phyloP scores from a whole-genome alignment of 345 rosid species.

The Litchi chinensis region DNA sequence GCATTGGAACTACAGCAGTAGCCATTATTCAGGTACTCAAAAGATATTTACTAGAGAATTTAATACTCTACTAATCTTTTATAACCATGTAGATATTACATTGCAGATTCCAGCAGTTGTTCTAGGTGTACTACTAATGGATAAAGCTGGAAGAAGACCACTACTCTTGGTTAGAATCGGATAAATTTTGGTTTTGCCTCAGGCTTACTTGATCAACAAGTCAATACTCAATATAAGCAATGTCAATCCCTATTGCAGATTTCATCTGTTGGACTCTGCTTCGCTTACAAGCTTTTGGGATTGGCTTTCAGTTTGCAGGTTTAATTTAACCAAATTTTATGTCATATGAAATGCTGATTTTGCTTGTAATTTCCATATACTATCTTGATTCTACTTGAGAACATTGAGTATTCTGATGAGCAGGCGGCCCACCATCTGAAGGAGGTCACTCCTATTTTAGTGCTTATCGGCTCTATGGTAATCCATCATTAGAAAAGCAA shows the following conservation, averaged over 20 bases:
- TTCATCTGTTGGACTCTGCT: slow-evolving; percentile 52
- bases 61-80: background rate
- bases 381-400: too few relatives aligned
- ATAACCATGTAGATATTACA: background rate
- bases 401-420: background rate
- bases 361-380: background rate
- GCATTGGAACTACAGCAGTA: slow-evolving; percentile 32
- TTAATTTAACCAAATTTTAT: background rate
- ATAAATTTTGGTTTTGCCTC: background rate
- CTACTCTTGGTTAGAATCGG: slow-evolving; percentile 41
- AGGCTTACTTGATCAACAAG: background rate
- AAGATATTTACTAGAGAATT: background rate
- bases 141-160: slow-evolving; percentile 49
- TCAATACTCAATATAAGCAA: background rate
- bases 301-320: slow-evolving; percentile 56
- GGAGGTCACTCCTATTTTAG: slow-evolving; percentile 35
- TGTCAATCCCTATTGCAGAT: slow-evolving; percentile 32
- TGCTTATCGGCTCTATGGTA: slow-evolving; percentile 42
- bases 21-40: slow-evolving; percentile 35
- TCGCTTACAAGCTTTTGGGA: slow-evolving; percentile 38
- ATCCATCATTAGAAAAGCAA: background rate
- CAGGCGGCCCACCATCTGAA: slow-evolving; percentile 30
- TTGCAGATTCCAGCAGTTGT: slow-evolving; percentile 39
- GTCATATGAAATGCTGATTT: too few relatives aligned
- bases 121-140: slow-evolving; percentile 2